phyloP scores from a whole-genome alignment of 2,329 filamentous ascomycete species.

The Reticulascus tulasneorum region DNA sequence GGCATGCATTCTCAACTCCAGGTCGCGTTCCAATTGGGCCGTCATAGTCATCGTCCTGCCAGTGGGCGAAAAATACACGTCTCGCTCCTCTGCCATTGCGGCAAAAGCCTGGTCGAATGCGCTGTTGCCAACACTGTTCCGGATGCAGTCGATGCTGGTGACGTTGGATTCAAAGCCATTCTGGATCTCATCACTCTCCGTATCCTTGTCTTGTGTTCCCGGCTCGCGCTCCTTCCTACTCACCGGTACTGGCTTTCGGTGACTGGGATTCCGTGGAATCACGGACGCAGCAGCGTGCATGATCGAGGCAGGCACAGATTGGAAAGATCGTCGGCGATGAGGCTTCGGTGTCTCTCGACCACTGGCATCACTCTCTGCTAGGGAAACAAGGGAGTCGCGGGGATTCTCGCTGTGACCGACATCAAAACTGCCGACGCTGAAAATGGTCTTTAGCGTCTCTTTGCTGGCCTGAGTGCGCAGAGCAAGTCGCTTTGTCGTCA shows the following conservation, averaged over 20 bases:
- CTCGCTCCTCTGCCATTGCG: slow-evolving; percentile 11
- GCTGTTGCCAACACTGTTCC: slow-evolving; percentile 20
- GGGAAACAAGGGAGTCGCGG: background rate
- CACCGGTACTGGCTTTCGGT: slow-evolving; percentile 9
- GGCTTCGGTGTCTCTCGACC: slow-evolving; percentile 2
- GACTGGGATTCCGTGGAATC: slow-evolving; percentile 10
- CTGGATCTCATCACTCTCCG: slow-evolving; percentile 12
- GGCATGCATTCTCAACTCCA: slow-evolving; percentile 13
- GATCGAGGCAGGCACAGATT: slow-evolving; percentile 11
- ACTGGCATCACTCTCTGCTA: slow-evolving; percentile 1
- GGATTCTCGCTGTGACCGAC: background rate
- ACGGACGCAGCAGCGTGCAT: slow-evolving; percentile 12
- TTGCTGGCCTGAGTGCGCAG: slow-evolving; percentile 38
- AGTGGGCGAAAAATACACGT: slow-evolving; percentile 8
- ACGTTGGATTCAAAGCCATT: slow-evolving; percentile 15
- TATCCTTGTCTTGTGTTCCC: background rate
- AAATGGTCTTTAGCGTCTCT: slow-evolving; percentile 45
- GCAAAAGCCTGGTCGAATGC: slow-evolving; percentile 22
- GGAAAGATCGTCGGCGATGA: slow-evolving; percentile 9
- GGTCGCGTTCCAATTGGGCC: slow-evolving; percentile 20
- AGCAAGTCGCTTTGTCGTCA: slow-evolving; percentile 30
- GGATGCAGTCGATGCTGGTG: slow-evolving; percentile 16
- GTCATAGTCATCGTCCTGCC: slow-evolving; percentile 27
- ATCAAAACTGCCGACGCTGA: slow-evolving; percentile 46
- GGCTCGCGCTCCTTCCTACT: background rate